phyloP scores from a whole-genome alignment of 257 asterid genomes.

The Solanum sejunctum region DNA sequence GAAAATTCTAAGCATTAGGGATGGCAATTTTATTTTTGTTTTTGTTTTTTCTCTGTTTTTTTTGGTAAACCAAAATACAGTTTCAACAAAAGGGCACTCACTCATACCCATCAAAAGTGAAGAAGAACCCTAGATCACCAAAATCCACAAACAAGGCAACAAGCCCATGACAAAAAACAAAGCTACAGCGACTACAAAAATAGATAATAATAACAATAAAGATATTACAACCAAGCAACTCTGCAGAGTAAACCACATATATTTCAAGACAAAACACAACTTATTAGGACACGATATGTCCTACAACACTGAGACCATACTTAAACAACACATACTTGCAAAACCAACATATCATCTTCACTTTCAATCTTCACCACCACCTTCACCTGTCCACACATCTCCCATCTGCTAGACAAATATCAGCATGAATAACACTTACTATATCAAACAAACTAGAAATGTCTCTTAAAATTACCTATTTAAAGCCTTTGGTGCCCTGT shows the following conservation, averaged over 20 bases:
- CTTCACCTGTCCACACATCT: slow-evolving; percentile 99
- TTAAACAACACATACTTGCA: slow-evolving; percentile 43
- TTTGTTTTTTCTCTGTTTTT: neutral
- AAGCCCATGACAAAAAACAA: neutral
- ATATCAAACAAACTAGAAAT: neutral
- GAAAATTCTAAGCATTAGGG: neutral
- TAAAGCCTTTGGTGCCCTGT: slow-evolving; percentile 80
- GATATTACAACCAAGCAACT: neutral
- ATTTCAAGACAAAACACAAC: neutral
- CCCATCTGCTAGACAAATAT: slow-evolving; percentile 61
- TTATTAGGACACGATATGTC: neutral
- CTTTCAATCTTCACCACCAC: slow-evolving; percentile 90
- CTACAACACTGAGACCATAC: neutral
- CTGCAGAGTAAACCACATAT: neutral
- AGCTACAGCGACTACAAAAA: neutral
- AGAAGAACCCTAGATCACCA: neutral
- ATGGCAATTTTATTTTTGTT: neutral
- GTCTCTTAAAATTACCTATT: slow-evolving; percentile 36
- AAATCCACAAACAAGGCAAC: neutral
- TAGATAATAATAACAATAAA: neutral
- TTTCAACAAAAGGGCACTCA: neutral
- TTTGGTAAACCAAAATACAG: neutral
- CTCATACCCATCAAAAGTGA: neutral
- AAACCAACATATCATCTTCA: slow-evolving; percentile 73
- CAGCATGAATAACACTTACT: neutral